Percentiles rank a stretch among this genome's conserved stretches.
These are phyloP conservation scores for Sarocladium brachiariae DNA, from an alignment of 2,329 filamentous ascomycete genomes.

Conservation along the genomic window DNA sequence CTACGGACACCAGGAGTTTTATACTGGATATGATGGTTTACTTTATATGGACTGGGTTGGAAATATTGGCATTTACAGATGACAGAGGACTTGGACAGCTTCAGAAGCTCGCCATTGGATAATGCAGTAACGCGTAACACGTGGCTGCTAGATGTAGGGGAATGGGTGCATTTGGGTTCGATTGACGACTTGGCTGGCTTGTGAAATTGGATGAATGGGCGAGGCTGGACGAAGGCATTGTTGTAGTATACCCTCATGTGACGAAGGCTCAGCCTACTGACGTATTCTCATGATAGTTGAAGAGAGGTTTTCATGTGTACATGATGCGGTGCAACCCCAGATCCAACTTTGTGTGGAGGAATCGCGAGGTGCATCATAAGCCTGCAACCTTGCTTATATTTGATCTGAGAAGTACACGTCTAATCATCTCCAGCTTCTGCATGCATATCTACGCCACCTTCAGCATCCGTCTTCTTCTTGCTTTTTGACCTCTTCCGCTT, in stretches of 20 bases:
- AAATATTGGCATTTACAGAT: neutral
- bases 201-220: neutral
- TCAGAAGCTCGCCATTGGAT: too few relatives aligned
- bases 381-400: too few relatives aligned
- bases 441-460: neutral
- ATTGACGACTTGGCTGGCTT: too few relatives aligned
- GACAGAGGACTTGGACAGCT: neutral
- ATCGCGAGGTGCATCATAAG: too few relatives aligned
- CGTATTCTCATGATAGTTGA: neutral
- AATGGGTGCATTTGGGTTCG: too few relatives aligned
- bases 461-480: slow-evolving; percentile 24
- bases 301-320: neutral
- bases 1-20: neutral
- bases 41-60: neutral
- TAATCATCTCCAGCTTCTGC: neutral
- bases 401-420: neutral
- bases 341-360: neutral
- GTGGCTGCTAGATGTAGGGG: too few relatives aligned
- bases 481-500: slow-evolving; percentile 47
- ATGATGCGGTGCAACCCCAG: too few relatives aligned
- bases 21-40: neutral
- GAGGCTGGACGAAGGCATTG: neutral
- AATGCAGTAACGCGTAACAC: too few relatives aligned
- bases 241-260: neutral
- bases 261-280: neutral